Percentiles rank a stretch among this genome's conserved stretches.
These are phyloP conservation scores for Melanomma pulvis-pyrius DNA, from an alignment of 495 filamentous ascomycete genomes.

Conservation along the genomic window DNA sequence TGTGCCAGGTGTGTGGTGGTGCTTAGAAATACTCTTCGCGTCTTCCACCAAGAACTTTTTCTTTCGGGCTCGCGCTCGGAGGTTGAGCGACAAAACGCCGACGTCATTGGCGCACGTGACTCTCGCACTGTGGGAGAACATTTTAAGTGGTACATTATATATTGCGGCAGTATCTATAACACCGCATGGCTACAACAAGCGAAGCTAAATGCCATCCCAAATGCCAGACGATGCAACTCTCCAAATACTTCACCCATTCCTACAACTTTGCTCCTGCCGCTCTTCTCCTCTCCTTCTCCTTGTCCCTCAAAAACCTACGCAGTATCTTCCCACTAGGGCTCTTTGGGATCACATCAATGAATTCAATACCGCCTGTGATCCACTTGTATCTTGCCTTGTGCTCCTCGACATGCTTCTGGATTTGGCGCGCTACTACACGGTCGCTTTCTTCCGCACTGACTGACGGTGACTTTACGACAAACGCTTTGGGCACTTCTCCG, in stretches of 20 bases:
- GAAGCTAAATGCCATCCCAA: neutral
- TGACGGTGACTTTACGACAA: slow-evolving; percentile 72
- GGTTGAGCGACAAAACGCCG: slow-evolving; percentile 10
- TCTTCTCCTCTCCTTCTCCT: slow-evolving; percentile 70
- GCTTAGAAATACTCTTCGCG: slow-evolving; percentile 26
- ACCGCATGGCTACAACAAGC: neutral
- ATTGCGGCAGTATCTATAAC: neutral
- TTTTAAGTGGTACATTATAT: too few species aligned
- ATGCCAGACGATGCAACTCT: neutral
- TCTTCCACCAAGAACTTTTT: slow-evolving; percentile 27
- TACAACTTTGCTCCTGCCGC: slow-evolving; percentile 45
- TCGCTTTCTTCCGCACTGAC: slow-evolving; percentile 63
- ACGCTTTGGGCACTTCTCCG: slow-evolving; percentile 87
- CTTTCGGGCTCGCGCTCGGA: slow-evolving; percentile 22
- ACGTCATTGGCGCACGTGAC: slow-evolving; percentile 29
- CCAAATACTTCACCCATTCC: neutral
- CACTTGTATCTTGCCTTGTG: slow-evolving; percentile 89
- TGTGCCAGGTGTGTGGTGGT: slow-evolving; percentile 1
- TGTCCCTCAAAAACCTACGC: slow-evolving; percentile 75
- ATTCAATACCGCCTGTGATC: slow-evolving; percentile 82
- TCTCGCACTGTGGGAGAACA: too few species aligned
- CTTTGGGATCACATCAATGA: slow-evolving; percentile 78
- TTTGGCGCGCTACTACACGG: slow-evolving; percentile 60
- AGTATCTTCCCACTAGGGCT: slow-evolving; percentile 93
- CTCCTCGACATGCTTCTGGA: slow-evolving; percentile 75